Percentiles rank a stretch among this genome's conserved stretches.
Conservation (phyloP, 169 alveolate species). For the Plasmodium yoelii region DNA sequence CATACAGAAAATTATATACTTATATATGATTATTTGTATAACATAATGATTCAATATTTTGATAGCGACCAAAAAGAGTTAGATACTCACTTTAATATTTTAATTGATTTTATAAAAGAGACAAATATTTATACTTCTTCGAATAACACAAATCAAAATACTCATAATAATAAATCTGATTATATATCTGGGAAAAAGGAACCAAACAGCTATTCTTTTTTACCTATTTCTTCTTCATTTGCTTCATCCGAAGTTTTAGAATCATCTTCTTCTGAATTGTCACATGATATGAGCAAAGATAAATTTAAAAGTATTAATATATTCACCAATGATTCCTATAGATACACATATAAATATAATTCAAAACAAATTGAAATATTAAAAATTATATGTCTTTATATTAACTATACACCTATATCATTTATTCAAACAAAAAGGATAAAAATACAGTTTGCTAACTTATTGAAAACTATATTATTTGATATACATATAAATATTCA, state of each 20-base stretch:
- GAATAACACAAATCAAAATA: constrained; percentile 7
- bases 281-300: constrained; percentile 24
- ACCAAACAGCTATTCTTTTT: neutral
- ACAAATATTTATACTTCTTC: neutral
- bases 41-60: constrained; percentile 39
- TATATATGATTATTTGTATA: constrained; percentile 56
- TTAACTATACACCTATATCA: constrained; percentile 69
- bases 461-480: constrained; percentile 26
- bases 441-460: constrained; percentile 12
- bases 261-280: constrained; percentile 29
- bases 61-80: constrained; percentile 1
- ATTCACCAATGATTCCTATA: neutral
- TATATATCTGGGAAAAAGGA: neutral
- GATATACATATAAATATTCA: constrained; percentile 46
- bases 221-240: neutral
- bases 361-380: constrained; percentile 55
- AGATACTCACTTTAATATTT: constrained; percentile 17
- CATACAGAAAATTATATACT: constrained; percentile 40
- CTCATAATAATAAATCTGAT: neutral
- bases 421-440: constrained; percentile 53
- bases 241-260: neutral
- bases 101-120: constrained; percentile 33
- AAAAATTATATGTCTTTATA: constrained; percentile 53
- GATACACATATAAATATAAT: constrained; percentile 37
- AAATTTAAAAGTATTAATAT: constrained; percentile 37